Base-by-base conservation (phyloP, 2,329 filamentous ascomycete genomes). In the Ceratocystis variospora region DNA sequence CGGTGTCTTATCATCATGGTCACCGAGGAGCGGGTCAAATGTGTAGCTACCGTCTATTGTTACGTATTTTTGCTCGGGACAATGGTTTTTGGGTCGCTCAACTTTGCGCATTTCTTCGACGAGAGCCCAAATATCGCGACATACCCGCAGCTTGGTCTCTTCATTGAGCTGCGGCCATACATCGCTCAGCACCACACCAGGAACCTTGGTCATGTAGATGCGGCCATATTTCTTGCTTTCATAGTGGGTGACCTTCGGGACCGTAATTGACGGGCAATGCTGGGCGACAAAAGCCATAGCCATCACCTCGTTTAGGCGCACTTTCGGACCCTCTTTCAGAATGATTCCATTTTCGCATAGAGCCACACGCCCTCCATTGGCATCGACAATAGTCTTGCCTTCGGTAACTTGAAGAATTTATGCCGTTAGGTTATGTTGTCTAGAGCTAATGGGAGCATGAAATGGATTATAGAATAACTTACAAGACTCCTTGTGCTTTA, bases 51-150 rank as follows among this genome's bases (percentile, higher is more conserved):
- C 64, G 22, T 65, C 64, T 1, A 65, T 33, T 4, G 64, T 31
- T 10, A 65, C 64, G 15, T 65, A 65, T 25, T 61, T 61, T 53
- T 65, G 53, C 37, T 65, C 55, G 10, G 41, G 64, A n/a, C 37
- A 62, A 33, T 65, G 64, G 8, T 33, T 41, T 4, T 33, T 5
- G 2, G 64, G 64, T n/a, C 64, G 55, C 19, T 65, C 48, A 31
- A 65, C 22, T 2, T 22, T 61, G 22, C 64, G 64, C 17, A 65
- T 19, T 12, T 61, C 45, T 33, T 50, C 46, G 44, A 65, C 8
- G 8, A 65, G 41, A 2, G n/a, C 45, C 64, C 64, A 65, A 48
- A 33, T 65, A 5, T 50, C n/a, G 5, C 48, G 19, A 17, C 64
- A 65, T 5, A 65, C 55, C 7, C 45, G 64, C 19, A 41, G 46